Evolutionary conservation across 163 green algal genomes (phyloP).

Genomic region (Scenedesmus sp.): DNA sequence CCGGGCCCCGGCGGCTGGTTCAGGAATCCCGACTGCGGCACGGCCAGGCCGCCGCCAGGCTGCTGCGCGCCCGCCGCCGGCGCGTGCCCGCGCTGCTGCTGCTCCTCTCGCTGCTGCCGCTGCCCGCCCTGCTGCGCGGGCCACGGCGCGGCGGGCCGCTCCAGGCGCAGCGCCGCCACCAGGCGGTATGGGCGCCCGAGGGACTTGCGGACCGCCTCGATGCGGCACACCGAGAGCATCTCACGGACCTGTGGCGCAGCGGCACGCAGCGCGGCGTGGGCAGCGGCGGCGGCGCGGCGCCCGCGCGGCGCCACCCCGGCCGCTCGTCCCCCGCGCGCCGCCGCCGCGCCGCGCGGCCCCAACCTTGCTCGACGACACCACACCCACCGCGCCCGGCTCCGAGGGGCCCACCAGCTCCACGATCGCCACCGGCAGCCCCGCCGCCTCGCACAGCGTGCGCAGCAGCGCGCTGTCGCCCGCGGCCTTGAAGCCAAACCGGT

Average conservation of each 20-base stretch:
- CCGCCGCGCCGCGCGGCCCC: too few species aligned
- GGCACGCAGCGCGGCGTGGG: too few species aligned
- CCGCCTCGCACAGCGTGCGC: constrained; percentile 55
- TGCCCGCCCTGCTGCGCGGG: constrained; percentile 6
- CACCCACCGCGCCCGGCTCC: constrained; percentile 9
- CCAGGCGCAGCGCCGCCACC: constrained; percentile 44
- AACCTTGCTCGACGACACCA: constrained; percentile 74
- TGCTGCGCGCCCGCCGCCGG: neutral
- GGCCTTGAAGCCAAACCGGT: constrained; percentile 90
- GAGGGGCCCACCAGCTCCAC: constrained; percentile 60
- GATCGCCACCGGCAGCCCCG: constrained; percentile 67
- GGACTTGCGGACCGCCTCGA: constrained; percentile 54
- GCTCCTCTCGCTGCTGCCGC: constrained; percentile 3
- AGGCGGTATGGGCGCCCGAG: constrained; percentile 73
- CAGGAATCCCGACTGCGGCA: neutral
- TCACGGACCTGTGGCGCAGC: constrained; percentile 50
- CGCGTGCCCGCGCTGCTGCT: constrained; percentile 1
- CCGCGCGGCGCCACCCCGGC: too few species aligned
- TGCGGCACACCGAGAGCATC: constrained; percentile 56
- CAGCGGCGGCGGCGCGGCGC: too few species aligned
- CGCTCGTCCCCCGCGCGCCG: too few species aligned
- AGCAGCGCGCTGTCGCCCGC: constrained; percentile 71
- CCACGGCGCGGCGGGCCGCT: too few species aligned
- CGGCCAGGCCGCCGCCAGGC: neutral
- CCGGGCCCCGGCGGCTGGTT: constrained; percentile 33